These are phyloP conservation scores for Saccharomyces pastorianus DNA, from an alignment of 1,139 yeast genomes.

Conservation along the genomic window DNA sequence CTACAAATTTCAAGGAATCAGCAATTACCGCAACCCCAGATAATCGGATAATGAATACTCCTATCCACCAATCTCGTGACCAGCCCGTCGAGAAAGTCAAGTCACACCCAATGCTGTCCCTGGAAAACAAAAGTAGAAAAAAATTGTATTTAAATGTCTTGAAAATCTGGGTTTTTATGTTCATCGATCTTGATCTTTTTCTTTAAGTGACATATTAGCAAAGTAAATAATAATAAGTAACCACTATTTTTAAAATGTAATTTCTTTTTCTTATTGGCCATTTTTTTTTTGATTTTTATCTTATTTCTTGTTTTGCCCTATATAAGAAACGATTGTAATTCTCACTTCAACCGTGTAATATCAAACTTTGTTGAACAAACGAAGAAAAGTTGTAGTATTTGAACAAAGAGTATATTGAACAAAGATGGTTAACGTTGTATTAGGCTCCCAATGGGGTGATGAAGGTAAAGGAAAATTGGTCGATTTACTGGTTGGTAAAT, in stretches of 20 bases:
- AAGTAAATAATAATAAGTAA: not conserved
- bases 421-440: slow-evolving; percentile 57
- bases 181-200: not conserved
- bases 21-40: slow-evolving; percentile 1
- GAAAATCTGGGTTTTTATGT: not conserved
- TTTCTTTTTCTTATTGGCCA: not conserved
- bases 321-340: not conserved
- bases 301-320: not conserved
- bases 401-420: not conserved
- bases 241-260: not conserved
- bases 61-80: not conserved
- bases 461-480: slow-evolving; percentile 98
- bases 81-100: not conserved
- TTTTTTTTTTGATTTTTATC: not conserved
- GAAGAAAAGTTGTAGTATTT: not conserved
- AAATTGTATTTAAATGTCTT: not conserved
- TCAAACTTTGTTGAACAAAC: not conserved
- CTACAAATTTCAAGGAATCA: not conserved
- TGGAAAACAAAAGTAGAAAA: not conserved
- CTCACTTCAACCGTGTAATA: not conserved
- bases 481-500: slow-evolving; percentile 83
- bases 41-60: not conserved
- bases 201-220: not conserved
- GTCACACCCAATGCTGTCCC: not conserved
- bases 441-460: slow-evolving; percentile 99